Conservation (phyloP, 768 basidiomycete genomes). For the Lactarius sanguifluus region DNA sequence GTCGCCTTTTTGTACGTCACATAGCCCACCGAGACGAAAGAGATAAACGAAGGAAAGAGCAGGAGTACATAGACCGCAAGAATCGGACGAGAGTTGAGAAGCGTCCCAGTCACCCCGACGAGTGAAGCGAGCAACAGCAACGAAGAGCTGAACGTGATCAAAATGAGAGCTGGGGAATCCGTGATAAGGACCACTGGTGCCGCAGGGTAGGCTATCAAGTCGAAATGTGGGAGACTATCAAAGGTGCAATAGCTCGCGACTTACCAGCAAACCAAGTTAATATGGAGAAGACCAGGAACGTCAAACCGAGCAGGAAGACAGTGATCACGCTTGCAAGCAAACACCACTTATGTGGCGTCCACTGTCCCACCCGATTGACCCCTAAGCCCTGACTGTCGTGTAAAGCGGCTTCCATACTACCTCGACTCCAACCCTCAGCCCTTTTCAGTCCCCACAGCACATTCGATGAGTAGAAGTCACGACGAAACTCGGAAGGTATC, state of each 20-base stretch:
- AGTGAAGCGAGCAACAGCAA: conserved; percentile 58
- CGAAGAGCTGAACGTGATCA: conserved; percentile 58
- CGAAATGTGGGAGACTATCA: conserved; percentile 2
- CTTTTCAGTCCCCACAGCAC: conserved; percentile 17
- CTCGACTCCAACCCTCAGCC: conserved; percentile 18
- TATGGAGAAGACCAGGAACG: conserved; percentile 50
- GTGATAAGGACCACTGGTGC: conserved; percentile 65
- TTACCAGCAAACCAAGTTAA: conserved; percentile 60
- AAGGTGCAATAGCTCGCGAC: conserved; percentile 26
- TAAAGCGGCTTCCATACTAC: conserved; percentile 25
- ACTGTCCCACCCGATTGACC: conserved; percentile 44
- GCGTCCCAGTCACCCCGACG: conserved; percentile 56
- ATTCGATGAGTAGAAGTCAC: conserved; percentile 22
- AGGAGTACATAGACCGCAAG: conserved; percentile 66
- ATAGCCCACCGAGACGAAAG: conserved; percentile 62
- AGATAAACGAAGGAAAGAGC: conserved; percentile 61
- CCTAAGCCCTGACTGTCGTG: conserved; percentile 42
- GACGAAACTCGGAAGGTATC: conserved; percentile 6
- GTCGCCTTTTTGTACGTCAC: conserved; percentile 59
- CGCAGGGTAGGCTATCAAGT: conserved; percentile 50
- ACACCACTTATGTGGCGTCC: conserved; percentile 65
- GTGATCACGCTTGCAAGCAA: conserved; percentile 54
- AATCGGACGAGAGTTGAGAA: conserved; percentile 67
- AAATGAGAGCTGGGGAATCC: conserved; percentile 53
- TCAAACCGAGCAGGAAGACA: conserved; percentile 55